Base-by-base conservation (phyloP, 2,329 filamentous ascomycete genomes). In the Paraconiothyrium sp. region DNA sequence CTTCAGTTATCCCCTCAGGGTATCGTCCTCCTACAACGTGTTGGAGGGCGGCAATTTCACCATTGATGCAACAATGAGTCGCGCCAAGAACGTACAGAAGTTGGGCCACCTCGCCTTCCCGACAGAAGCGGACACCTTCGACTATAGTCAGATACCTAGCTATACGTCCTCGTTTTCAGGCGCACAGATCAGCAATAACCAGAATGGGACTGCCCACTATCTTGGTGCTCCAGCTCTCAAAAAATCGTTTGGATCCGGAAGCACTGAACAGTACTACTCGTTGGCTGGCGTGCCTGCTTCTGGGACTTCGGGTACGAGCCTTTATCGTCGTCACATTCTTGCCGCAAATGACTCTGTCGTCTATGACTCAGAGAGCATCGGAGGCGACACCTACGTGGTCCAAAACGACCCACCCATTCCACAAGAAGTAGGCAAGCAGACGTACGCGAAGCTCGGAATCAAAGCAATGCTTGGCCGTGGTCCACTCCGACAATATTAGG, bases 1-100 rank as follows among this genome's bases (percentile, higher is more conserved):
- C 4, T 90, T 89, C 72, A 76, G 76, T 9, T 92, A 90, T 68
- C 90, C 90, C 0, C 76, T 92, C 0, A 83, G 80, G 67, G 86
- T 86, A 51, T 86, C 86, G 67, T 85, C 83, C 16, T 84, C 83
- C 1, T 84, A 84, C 58, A 72, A 75, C 14, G 72, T 80, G 13
- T 71, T 82, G 30, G 57, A 80, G 2, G 68, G 66, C 20, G 81
- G 81, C 14, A 79, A 79, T 51, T 77, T 81, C 54, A 81, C 79
- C 2, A 82, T 85, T 58, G 70, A 79, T 27, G 85, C 82, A 11
- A 75, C 70, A n/a, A 75, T 89, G 66, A 75, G 75, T 47, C 82
- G 84, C 14, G 83, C 82, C 13, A 82, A 88, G 39, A 70, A 82
- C 20, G 80, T 86, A 9, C 71, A 79, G 30, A 80, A 81, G 30